Percentiles rank a stretch among this genome's conserved stretches.
Evolutionary conservation across 164 flowering plant genomes (phyloP).

Genomic region (Litsea cubeba): DNA sequence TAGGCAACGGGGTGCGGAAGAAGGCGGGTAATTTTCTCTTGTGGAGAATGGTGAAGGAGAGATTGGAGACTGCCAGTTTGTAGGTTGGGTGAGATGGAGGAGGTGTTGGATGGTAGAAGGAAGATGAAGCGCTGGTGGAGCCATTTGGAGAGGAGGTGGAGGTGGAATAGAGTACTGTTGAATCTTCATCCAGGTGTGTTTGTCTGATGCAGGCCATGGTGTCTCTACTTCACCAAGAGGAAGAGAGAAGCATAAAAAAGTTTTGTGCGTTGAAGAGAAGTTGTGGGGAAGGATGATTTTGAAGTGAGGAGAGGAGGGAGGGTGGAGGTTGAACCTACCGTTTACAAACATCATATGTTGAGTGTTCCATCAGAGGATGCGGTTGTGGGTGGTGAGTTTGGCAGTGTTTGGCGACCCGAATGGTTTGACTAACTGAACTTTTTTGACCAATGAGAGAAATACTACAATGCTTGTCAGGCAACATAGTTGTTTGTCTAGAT

Average conservation of each 20-base stretch:
- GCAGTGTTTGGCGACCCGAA: conserved; percentile 36
- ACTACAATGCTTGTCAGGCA: neutral
- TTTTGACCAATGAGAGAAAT: neutral
- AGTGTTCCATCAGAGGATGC: neutral
- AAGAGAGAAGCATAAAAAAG: neutral
- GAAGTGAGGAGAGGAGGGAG: neutral
- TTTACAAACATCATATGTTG: conserved; percentile 2
- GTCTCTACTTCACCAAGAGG: neutral
- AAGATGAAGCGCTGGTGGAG: conserved; percentile 51
- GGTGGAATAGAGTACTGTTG: conserved; percentile 49
- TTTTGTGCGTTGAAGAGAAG: conserved; percentile 3
- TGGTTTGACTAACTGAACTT: neutral
- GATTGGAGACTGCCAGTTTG: conserved; percentile 42
- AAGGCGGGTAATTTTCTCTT: conserved; percentile 13
- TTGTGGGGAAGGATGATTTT: neutral
- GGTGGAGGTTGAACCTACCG: conserved; percentile 38
- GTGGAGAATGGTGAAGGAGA: conserved; percentile 50
- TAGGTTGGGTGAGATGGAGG: conserved; percentile 20
- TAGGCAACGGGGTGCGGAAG: conserved; percentile 10
- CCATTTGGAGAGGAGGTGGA: conserved; percentile 54
- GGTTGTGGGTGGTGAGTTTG: conserved; percentile 15
- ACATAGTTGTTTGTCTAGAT: too few relatives aligned
- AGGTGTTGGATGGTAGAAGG: conserved; percentile 24
- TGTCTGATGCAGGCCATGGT: conserved; percentile 44
- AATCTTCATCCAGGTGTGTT: conserved; percentile 42